phyloP scores from a whole-genome alignment of 306 rosid species.

The Pterocarpus macrocarpus region DNA sequence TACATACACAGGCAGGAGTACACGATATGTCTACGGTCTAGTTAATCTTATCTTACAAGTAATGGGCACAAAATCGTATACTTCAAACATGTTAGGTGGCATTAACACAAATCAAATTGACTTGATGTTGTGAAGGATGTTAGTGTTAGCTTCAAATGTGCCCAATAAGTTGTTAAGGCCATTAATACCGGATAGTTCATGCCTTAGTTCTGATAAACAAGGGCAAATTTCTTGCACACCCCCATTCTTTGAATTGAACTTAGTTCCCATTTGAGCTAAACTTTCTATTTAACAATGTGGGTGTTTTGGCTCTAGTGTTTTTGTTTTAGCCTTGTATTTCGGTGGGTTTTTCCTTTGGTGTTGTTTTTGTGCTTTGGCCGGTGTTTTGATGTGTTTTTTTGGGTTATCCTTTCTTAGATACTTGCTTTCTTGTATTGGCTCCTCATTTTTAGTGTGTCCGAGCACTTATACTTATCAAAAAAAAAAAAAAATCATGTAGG shows the following conservation, averaged over 20 bases:
- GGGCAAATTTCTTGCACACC: conserved; percentile 18
- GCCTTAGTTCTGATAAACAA: conserved; percentile 30
- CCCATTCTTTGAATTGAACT: conserved; percentile 46
- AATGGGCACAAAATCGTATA: conserved; percentile 7
- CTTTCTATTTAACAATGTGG: conserved; percentile 46
- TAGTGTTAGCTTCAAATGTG: conserved; percentile 32
- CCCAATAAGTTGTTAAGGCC: conserved; percentile 2
- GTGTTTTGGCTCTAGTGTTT: too few species aligned
- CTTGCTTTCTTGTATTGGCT: too few species aligned
- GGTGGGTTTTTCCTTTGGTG: too few species aligned
- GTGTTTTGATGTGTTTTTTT: too few species aligned
- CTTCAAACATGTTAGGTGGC: conserved; percentile 39
- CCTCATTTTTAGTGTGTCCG: too few species aligned
- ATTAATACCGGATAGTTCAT: conserved; percentile 12
- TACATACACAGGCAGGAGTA: neutral
- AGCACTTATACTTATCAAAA: too few species aligned
- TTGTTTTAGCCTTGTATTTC: too few species aligned
- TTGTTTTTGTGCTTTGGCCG: too few species aligned
- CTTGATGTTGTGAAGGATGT: neutral
- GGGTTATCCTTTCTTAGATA: too few species aligned
- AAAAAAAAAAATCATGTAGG: conserved; percentile 34
- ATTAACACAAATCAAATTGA: conserved; percentile 17
- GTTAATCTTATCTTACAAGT: neutral
- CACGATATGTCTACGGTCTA: neutral
- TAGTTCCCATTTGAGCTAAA: conserved; percentile 50